Percentiles rank a stretch among this genome's conserved stretches.
These are phyloP conservation scores for Paecilomyces sp. DNA, from an alignment of 2,329 filamentous ascomycete species.

Conservation along the genomic window DNA sequence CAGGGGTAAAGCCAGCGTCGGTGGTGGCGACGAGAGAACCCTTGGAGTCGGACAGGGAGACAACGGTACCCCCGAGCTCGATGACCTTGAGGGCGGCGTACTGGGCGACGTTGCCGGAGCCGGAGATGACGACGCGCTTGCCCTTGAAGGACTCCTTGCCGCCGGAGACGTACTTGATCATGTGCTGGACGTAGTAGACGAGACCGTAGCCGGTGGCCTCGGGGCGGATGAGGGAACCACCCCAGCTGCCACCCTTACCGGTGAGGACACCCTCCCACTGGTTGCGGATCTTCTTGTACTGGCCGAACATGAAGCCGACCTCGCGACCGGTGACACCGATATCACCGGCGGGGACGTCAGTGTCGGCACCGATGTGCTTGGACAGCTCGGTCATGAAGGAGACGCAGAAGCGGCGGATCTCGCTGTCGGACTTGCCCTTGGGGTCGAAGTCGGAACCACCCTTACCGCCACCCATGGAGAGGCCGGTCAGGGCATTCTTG, in stretches of 20 bases:
- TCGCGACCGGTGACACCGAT: constrained; percentile 90
- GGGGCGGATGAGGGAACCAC: constrained; percentile 86
- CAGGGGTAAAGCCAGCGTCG: constrained; percentile 63
- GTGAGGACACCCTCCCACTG: constrained; percentile 94
- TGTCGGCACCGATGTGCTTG: constrained; percentile 94
- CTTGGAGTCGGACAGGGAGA: constrained; percentile 90
- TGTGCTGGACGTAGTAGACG: constrained; percentile 93
- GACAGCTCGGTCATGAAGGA: constrained; percentile 93
- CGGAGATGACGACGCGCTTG: constrained; percentile 92
- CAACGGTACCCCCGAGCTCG: constrained; percentile 85
- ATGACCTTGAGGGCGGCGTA: constrained; percentile 95
- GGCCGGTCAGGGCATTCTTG: constrained; percentile 96
- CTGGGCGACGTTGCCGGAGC: constrained; percentile 96
- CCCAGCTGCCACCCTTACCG: constrained; percentile 89
- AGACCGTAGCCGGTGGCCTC: constrained; percentile 96
- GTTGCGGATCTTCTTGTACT: constrained; percentile 83
- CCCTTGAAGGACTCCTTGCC: constrained; percentile 79
- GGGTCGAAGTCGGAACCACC: constrained; percentile 98
- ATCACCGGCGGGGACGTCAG: constrained; percentile 92
- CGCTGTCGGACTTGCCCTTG: constrained; percentile 95
- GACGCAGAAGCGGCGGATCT: constrained; percentile 95
- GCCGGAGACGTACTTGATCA: constrained; percentile 76
- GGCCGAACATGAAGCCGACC: constrained; percentile 90
- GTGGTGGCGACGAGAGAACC: constrained; percentile 71
- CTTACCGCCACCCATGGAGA: constrained; percentile 95